Percentiles rank a stretch among this genome's conserved stretches.
Conservation (phyloP, 1,284 basidiomycete genomes). For the Schizopora paradoxa region DNA sequence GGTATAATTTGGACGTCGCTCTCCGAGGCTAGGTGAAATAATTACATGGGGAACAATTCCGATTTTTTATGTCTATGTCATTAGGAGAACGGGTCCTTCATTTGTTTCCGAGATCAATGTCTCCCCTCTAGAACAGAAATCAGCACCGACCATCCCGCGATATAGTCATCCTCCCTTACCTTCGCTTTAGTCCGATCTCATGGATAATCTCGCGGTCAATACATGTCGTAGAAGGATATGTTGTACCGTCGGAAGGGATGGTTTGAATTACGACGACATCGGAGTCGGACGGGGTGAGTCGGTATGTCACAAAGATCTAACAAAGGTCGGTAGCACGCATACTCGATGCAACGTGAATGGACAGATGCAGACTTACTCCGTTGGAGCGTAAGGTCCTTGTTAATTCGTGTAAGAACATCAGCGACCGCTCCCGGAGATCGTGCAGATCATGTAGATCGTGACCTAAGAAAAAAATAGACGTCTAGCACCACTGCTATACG, state of each 20-base stretch:
- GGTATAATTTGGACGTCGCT: too few relatives aligned
- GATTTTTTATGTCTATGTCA: constrained; percentile 15
- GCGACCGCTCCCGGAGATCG: constrained; percentile 54
- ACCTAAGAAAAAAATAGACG: constrained; percentile 31
- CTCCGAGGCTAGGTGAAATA: too few relatives aligned
- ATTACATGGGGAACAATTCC: too few relatives aligned
- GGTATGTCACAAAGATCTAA: constrained; percentile 37
- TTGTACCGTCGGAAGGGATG: constrained; percentile 37
- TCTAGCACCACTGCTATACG: constrained; percentile 1
- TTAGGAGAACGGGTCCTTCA: constrained; percentile 16
- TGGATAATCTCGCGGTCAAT: constrained; percentile 9
- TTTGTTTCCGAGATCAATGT: constrained; percentile 12
- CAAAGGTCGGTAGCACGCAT: constrained; percentile 5
- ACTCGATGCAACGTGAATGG: constrained; percentile 9
- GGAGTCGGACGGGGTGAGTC: constrained; percentile 55
- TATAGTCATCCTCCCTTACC: too few relatives aligned
- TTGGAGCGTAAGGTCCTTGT: constrained; percentile 52
- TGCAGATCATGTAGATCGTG: constrained; percentile 64
- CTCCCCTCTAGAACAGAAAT: constrained; percentile 9
- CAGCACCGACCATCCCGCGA: too few relatives aligned
- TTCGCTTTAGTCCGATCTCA: constrained; percentile 6
- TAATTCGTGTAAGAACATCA: constrained; percentile 62
- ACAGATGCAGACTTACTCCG: constrained; percentile 41
- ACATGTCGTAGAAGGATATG: constrained; percentile 14
- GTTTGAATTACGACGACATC: constrained; percentile 52